Conservation (phyloP, 179 eudicot genomes). For the Silene coronaria region DNA sequence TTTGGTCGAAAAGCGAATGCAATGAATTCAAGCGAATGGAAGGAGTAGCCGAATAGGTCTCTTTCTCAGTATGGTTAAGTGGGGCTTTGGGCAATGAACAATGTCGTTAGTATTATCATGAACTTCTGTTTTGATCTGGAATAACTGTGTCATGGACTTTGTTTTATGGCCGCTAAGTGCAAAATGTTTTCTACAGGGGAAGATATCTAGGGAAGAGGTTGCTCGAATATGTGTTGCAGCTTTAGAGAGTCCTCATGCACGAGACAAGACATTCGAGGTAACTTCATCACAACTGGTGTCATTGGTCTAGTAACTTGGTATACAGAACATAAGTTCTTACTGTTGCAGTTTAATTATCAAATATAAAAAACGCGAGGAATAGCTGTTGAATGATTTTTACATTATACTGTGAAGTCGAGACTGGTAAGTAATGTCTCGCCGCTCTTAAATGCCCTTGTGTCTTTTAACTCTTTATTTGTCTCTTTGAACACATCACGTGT, state of each 20-base stretch:
- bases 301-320: not conserved
- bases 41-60: not conserved
- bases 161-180: slow-evolving; percentile 6
- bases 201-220: slow-evolving; percentile 89
- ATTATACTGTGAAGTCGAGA: no score
- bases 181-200: slow-evolving; percentile 47
- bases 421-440: no score
- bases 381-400: not conserved
- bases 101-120: no score
- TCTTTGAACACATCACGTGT: no score
- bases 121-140: not conserved
- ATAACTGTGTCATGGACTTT: not conserved
- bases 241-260: slow-evolving; percentile 67
- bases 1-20: no score
- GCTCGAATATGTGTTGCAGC: slow-evolving; percentile 92
- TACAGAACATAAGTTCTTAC: not conserved
- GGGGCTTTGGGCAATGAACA: not conserved
- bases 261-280: slow-evolving; percentile 97
- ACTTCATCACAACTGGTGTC: not conserved
- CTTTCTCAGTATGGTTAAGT: not conserved
- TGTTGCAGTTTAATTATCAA: not conserved
- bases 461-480: no score
- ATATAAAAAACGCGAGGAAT: not conserved
- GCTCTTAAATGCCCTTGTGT: no score
- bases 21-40: no score